These are phyloP conservation scores for Leccinum solheimii DNA, from an alignment of 1,284 basidiomycete genomes.

Conservation along the genomic window DNA sequence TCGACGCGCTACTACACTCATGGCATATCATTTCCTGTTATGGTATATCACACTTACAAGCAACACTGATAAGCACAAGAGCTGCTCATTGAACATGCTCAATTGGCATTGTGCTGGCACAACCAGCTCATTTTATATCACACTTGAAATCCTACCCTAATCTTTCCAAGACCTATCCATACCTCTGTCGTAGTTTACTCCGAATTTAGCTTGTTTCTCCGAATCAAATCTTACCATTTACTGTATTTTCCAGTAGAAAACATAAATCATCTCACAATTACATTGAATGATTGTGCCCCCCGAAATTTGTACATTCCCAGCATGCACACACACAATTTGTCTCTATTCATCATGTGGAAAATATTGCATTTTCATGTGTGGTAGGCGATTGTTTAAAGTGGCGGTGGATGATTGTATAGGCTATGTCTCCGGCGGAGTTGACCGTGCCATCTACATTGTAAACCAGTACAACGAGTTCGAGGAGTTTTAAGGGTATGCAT, in stretches of 20 bases:
- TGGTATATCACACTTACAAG: background rate
- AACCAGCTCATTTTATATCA: background rate
- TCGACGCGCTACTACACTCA: background rate
- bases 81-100: background rate
- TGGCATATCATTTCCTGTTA: background rate
- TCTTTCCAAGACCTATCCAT: background rate
- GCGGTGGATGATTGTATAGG: no score
- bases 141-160: background rate
- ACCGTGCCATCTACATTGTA: no score
- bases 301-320: background rate
- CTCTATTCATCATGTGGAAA: no score
- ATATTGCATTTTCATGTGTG: background rate
- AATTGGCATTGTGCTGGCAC: background rate
- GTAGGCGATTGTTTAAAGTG: background rate
- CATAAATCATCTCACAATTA: background rate
- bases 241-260: background rate
- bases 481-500: no score
- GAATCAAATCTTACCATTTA: background rate
- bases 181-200: background rate
- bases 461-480: no score
- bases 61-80: background rate
- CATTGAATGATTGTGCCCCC: background rate
- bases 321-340: no score
- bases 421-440: no score
- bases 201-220: background rate